Evolutionary conservation across 1,284 basidiomycete genomes (phyloP), one percentile per base, ranked within the genome.

Genomic region (Tremellales sp.): DNA sequence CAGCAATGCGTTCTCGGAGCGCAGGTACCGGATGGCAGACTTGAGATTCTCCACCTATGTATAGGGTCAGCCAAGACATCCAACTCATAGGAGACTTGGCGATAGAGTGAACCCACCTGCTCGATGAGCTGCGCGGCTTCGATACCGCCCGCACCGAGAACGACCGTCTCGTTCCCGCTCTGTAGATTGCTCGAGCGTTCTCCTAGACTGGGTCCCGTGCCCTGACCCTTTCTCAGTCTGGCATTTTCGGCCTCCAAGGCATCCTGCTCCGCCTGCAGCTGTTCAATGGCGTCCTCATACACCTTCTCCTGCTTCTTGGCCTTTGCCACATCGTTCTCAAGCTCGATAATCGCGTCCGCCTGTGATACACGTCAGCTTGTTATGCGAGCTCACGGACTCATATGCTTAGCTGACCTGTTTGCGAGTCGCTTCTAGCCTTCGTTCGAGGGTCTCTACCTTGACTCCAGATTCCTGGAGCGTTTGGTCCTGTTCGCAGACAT

Each of bases 371-470:
- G 9, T 24, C 19, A 47, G 16, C 29, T 19, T 29, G 31, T n/a
- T 7, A n/a, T n/a, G n/a, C 24, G 12, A 39, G 12, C 9, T 10
- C 13, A 25, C 24, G 5, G 27, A 8, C 24, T 25, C 9, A 39
- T 21, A 26, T 2, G 25, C 24, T 3, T 24, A 14, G 49, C 61
- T 31, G 32, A 67, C 68, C 58, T 90, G 86, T 66, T 86, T 88
- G 77, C 90, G 92, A 50, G 84, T 84, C 1, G 82, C 80, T 65
- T 97, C 93, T 76, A 94, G 84, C 39, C 91, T 82, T 41, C 90
- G 82, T 65, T 94, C 89, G 79, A 98, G 86, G 7, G 94, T 80
- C 69, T 97, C 90, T 47, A 97, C 87, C 77, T 93, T 97, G 52
- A 97, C 90, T 5, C 77, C 76, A 5, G 83, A 78, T 66, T 98